Base-by-base conservation (phyloP, 192 early-diverging fungal species). In the Geranomyces variabilis region DNA sequence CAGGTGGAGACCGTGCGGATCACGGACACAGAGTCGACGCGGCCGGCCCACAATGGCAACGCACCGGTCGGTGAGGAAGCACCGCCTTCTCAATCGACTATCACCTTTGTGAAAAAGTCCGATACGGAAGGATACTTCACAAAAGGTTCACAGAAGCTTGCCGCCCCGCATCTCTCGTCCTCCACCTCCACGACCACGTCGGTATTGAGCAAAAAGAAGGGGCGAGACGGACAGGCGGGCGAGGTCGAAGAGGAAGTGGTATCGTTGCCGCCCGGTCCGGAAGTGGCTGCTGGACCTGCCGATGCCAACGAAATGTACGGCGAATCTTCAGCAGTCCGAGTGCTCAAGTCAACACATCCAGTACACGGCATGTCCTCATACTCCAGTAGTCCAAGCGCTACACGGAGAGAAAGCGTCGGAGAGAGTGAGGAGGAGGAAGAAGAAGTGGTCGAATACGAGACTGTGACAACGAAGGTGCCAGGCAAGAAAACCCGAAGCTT, bases 231-330 rank as follows among this genome's bases (percentile, higher is more conserved):
- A n/a, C n/a, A n/a, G n/a, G n/a, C 17, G n/a, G 41, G 5, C 7
- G 63, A 41, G 4, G 14, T 29, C 28, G 34, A 41, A 17, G 21
- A 10, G 22, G 26, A 41, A 24, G 51, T 53, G 51, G 6, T 53
- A 3, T n/a, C 19, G 7, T 24, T 26, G 19, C 51, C 51, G 6
- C 2, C 7, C 15, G 51, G 15, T n/a, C 7, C 24, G 51, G 51
- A 8, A 7, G 51, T 15, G 51, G 15, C 51, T 3, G 6, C 19
- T 24, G 24, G 51, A 53, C 51, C 19, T 17, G 51, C n/a, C 51
- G 63, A 64, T 36, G 63, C 63, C 15, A 64, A 64, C 63, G 63
- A 64, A 22, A 41, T 51, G 48, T 67, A 56, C 49, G 47, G 66
- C 48, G 66, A 67, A 14, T 24, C 46, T 9, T 49, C 9, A 24